A percentile compares a stretch with the other conserved stretches of the same genome.
Evolutionary conservation across 768 basidiomycete genomes (phyloP).

Genomic region (Boletus rubescentipes): DNA sequence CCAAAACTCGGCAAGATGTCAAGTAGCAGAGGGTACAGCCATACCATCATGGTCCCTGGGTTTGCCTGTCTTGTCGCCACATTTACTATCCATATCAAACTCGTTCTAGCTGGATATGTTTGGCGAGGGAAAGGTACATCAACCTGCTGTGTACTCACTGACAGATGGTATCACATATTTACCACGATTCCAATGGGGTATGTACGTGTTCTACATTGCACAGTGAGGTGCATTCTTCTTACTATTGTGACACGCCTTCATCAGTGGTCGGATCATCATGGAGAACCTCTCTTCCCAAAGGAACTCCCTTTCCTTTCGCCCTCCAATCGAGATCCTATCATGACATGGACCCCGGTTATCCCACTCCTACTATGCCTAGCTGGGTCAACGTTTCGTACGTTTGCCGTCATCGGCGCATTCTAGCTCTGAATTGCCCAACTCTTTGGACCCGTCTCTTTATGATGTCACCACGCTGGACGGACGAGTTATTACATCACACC

Average conservation of each 20-base stretch:
- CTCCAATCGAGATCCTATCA: too few species aligned
- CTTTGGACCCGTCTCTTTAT: conserved; percentile 41
- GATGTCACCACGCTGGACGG: conserved; percentile 33
- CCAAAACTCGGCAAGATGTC: too few species aligned
- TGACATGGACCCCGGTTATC: too few species aligned
- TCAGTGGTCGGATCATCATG: too few species aligned
- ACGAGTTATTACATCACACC: conserved; percentile 47
- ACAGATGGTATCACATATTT: conserved; percentile 48
- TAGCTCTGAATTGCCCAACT: conserved; percentile 37
- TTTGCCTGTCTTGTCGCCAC: conserved; percentile 36
- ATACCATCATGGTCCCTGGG: conserved; percentile 88
- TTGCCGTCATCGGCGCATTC: conserved; percentile 40
- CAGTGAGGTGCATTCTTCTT: neutral
- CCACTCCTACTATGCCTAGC: neutral
- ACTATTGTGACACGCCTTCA: neutral
- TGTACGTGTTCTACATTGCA: conserved; percentile 54
- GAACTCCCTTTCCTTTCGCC: too few species aligned
- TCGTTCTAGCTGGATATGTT: conserved; percentile 82
- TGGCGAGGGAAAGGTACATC: conserved; percentile 86
- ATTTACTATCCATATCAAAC: conserved; percentile 2
- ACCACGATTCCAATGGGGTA: conserved; percentile 91
- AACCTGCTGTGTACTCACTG: conserved; percentile 51
- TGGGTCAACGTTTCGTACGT: conserved; percentile 13
- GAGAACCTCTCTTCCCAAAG: neutral
- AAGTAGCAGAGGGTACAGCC: too few species aligned